These are phyloP conservation scores for Phaffomyces thermotolerans DNA, from an alignment of 805 yeast genomes.

Conservation along the genomic window DNA sequence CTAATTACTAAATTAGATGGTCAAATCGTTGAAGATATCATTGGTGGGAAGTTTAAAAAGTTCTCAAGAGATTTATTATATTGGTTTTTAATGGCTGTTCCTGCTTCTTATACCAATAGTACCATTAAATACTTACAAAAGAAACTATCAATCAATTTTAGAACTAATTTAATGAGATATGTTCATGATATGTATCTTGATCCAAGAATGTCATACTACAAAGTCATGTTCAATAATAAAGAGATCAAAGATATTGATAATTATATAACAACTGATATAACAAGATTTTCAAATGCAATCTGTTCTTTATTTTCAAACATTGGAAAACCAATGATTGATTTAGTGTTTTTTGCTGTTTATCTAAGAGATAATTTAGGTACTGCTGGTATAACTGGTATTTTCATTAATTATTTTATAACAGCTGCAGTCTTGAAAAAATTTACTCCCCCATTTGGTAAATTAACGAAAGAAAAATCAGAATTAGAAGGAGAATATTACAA, in stretches of 20 bases:
- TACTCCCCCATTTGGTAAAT: conserved; percentile 80
- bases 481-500: conserved; percentile 87
- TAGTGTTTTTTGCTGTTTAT: conserved; percentile 77
- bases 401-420: conserved; percentile 71
- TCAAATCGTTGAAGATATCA: conserved; percentile 81
- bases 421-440: conserved; percentile 64
- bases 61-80: conserved; percentile 71
- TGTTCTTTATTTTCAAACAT: conserved; percentile 79
- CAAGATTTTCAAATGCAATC: conserved; percentile 71
- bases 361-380: conserved; percentile 81
- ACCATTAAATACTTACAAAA: conserved; percentile 77
- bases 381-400: conserved; percentile 76
- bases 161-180: conserved; percentile 77
- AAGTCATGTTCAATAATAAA: conserved; percentile 47
- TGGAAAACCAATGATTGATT: conserved; percentile 87
- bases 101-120: conserved; percentile 88
- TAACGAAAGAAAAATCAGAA: conserved; percentile 64
- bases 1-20: conserved; percentile 88
- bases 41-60: conserved; percentile 69
- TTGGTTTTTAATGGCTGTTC: conserved; percentile 88
- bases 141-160: conserved; percentile 71
- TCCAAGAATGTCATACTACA: conserved; percentile 74
- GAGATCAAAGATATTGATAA: conserved; percentile 62
- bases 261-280: conserved; percentile 78
- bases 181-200: conserved; percentile 87